phyloP scores from a whole-genome alignment of 1,284 basidiomycete species.

The Stygiomarasmius scandens region DNA sequence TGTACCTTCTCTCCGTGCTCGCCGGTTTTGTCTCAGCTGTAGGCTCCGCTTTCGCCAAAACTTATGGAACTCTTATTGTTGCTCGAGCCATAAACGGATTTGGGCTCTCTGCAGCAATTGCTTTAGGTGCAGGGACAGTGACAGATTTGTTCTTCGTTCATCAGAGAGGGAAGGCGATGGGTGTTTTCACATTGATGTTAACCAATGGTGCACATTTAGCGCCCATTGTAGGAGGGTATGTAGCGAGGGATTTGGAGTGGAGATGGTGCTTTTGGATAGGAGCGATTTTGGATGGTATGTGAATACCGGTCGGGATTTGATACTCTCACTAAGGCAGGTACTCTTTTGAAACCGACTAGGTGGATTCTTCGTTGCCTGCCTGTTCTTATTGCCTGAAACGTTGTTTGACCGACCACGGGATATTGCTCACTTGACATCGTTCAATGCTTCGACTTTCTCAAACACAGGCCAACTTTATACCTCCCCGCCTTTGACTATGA shows the following conservation, averaged over 20 bases:
- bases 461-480: no score
- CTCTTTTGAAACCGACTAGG: slow-evolving; percentile 18
- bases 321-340: no score
- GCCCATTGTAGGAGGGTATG: slow-evolving; percentile 40
- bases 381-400: slow-evolving; percentile 36
- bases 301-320: no score
- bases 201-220: slow-evolving; percentile 39
- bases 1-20: slow-evolving; percentile 5
- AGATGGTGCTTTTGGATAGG: slow-evolving; percentile 39
- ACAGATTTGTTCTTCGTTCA: slow-evolving; percentile 37
- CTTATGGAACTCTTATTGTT: slow-evolving; percentile 9
- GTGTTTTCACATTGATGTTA: slow-evolving; percentile 36
- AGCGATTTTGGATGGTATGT: slow-evolving; percentile 33
- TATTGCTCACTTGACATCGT: no score
- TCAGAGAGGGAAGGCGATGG: slow-evolving; percentile 39
- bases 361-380: slow-evolving; percentile 29
- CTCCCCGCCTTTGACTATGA: slow-evolving; percentile 27
- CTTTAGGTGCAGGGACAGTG: slow-evolving; percentile 39
- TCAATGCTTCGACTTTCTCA: no score
- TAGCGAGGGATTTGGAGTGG: slow-evolving; percentile 35
- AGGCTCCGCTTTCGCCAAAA: slow-evolving; percentile 7
- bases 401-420: slow-evolving; percentile 26
- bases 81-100: slow-evolving; percentile 8
- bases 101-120: slow-evolving; percentile 33
- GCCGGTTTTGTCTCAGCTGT: slow-evolving; percentile 8